phyloP scores from a whole-genome alignment of 768 basidiomycete genomes.

The Brasilioporus rufonigricans region DNA sequence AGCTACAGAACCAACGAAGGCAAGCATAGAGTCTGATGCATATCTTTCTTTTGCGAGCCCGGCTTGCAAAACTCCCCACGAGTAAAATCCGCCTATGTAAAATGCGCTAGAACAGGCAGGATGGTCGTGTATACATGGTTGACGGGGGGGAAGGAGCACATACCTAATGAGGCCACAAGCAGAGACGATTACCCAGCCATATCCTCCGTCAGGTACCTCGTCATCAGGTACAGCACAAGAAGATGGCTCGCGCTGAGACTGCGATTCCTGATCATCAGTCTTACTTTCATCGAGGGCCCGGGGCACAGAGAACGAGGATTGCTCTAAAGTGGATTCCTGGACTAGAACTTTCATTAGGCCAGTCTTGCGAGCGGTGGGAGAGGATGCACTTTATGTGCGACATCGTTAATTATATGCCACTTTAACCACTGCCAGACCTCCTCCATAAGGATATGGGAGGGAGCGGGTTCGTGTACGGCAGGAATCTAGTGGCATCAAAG shows the following conservation, averaged over 20 bases:
- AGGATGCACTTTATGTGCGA: background rate
- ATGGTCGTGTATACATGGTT: background rate
- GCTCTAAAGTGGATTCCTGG: background rate
- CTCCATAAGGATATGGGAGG: background rate
- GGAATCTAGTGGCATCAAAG: background rate
- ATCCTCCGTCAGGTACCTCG: conserved; percentile 30
- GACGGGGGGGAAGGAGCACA: background rate
- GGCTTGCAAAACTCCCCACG: conserved; percentile 33
- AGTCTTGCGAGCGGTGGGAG: background rate
- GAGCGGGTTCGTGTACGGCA: background rate
- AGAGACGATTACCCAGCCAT: conserved; percentile 33
- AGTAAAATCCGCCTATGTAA: conserved; percentile 26
- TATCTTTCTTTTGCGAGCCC: conserved; percentile 25
- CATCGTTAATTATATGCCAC: background rate
- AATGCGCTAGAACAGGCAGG: conserved; percentile 20
- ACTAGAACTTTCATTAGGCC: background rate
- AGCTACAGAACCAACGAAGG: conserved; percentile 34
- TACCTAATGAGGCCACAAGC: conserved; percentile 30
- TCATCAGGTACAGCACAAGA: background rate
- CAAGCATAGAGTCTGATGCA: conserved; percentile 24
- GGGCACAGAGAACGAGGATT: background rate
- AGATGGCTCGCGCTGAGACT: background rate
- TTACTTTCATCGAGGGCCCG: background rate
- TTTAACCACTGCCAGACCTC: too few species aligned
- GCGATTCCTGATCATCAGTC: background rate